Percentiles rank a stretch among this genome's conserved stretches.
Evolutionary conservation across 192 early-diverging fungal species (phyloP).

Genomic region (Gamsiella multidivaricata): DNA sequence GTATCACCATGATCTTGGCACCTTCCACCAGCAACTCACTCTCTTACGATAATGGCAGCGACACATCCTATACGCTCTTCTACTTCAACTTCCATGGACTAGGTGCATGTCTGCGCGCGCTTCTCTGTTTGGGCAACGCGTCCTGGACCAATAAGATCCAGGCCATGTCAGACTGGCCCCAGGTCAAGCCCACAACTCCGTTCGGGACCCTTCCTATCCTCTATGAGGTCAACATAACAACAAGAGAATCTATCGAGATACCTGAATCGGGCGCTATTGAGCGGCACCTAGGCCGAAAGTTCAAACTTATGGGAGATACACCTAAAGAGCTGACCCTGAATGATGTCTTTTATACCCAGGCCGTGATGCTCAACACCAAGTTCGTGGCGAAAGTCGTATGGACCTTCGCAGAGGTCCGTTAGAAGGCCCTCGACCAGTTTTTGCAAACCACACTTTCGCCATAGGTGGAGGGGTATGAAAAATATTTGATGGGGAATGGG

Average conservation of each 20-base stretch:
- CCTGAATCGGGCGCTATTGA: slow-evolving; percentile 59
- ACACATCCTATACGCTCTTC: background rate
- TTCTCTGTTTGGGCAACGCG: slow-evolving; percentile 55
- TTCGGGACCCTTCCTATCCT: slow-evolving; percentile 18
- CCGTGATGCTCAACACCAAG: background rate
- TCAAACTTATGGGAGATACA: slow-evolving; percentile 28
- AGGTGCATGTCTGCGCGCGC: background rate
- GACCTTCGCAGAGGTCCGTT: background rate
- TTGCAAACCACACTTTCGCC: background rate
- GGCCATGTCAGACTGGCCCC: slow-evolving; percentile 9
- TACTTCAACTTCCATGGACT: slow-evolving; percentile 23
- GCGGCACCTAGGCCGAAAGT: slow-evolving; percentile 57
- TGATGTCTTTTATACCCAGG: slow-evolving; percentile 25
- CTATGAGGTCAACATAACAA: slow-evolving; percentile 2
- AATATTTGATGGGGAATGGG: background rate
- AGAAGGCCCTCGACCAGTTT: background rate
- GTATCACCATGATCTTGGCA: too few species aligned
- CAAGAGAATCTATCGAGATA: slow-evolving; percentile 30
- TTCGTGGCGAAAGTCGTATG: background rate
- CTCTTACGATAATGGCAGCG: background rate
- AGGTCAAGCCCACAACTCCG: slow-evolving; percentile 1
- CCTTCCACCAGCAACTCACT: too few species aligned
- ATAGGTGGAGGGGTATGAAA: slow-evolving; percentile 5
- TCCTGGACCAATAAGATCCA: slow-evolving; percentile 47
- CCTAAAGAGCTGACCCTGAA: slow-evolving; percentile 38